These are phyloP conservation scores for Mortierella sp. DNA, from an alignment of 371 early-diverging fungal genomes.

Conservation along the genomic window DNA sequence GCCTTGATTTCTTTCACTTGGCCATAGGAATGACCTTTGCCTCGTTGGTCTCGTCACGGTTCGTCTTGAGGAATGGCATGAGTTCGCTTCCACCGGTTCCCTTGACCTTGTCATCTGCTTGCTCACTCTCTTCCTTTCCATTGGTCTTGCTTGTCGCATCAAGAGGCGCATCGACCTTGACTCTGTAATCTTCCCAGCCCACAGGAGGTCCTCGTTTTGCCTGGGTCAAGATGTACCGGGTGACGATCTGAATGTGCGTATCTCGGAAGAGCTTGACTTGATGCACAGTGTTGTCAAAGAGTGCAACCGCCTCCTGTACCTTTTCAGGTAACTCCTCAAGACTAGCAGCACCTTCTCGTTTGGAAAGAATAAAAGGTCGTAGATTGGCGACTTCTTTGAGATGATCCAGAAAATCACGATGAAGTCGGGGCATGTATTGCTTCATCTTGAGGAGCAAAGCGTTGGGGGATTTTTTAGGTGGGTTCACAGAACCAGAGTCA, in stretches of 20 bases:
- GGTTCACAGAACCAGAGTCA: constrained; percentile 26
- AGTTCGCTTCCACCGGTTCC: constrained; percentile 46
- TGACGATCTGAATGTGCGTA: constrained; percentile 89
- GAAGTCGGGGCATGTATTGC: constrained; percentile 84
- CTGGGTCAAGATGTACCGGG: constrained; percentile 88
- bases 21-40: constrained; percentile 29
- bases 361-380: constrained; percentile 62
- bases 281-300: constrained; percentile 79
- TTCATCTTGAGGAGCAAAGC: constrained; percentile 80
- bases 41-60: constrained; percentile 69
- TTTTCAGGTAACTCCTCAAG: constrained; percentile 27
- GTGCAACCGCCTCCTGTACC: constrained; percentile 42
- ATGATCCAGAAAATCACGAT: constrained; percentile 83
- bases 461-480: constrained; percentile 8
- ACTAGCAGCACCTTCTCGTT: constrained; percentile 13
- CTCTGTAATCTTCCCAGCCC: constrained; percentile 46
- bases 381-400: constrained; percentile 67
- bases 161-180: constrained; percentile 11
- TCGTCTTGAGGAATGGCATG: constrained; percentile 59
- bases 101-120: constrained; percentile 7
- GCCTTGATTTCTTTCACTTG: too few species aligned
- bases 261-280: constrained; percentile 87
- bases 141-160: neutral
- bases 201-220: constrained; percentile 75
- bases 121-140: neutral